These are phyloP conservation scores for Rhodotorula sp. DNA, from an alignment of 1,284 basidiomycete species.

Conservation along the genomic window DNA sequence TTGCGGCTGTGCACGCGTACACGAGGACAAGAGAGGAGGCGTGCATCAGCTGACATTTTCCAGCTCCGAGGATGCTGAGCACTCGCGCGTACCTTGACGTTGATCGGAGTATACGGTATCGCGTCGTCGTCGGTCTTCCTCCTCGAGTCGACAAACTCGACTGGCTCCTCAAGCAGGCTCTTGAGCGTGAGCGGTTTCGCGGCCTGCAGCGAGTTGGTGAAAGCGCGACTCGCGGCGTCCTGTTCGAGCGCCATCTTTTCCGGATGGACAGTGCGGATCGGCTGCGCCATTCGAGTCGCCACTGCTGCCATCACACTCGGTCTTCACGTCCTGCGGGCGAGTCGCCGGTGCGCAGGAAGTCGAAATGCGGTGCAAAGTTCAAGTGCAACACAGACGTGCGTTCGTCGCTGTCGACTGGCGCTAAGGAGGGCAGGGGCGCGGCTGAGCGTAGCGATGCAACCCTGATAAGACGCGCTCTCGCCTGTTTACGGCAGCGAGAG, in stretches of 20 bases:
- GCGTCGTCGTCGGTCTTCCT: slow-evolving; percentile 13
- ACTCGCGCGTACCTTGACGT: slow-evolving; percentile 10
- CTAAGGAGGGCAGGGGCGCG: too few species aligned
- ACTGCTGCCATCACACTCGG: slow-evolving; percentile 5
- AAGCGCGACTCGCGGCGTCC: neutral
- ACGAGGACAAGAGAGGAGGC: neutral
- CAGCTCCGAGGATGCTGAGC: neutral
- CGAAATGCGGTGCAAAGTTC: too few species aligned
- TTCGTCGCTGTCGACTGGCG: too few species aligned
- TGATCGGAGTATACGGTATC: slow-evolving; percentile 35
- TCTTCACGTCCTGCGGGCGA: neutral
- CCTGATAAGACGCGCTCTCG: too few species aligned
- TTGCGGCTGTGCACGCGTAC: neutral
- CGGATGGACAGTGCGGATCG: slow-evolving; percentile 9
- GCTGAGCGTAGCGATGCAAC: too few species aligned
- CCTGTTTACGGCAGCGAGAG: too few species aligned
- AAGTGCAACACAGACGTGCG: too few species aligned
- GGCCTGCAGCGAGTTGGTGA: slow-evolving; percentile 9
- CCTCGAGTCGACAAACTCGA: slow-evolving; percentile 28
- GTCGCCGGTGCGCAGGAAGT: too few species aligned
- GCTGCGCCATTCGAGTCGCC: neutral
- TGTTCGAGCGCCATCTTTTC: neutral
- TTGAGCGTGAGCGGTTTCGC: slow-evolving; percentile 29
- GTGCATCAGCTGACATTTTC: too few species aligned
- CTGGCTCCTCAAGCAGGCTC: slow-evolving; percentile 29